Evolutionary conservation across 2,329 filamentous ascomycete genomes (phyloP), one percentile per base, ranked within the genome.

Genomic region (Botryotinia globosa): DNA sequence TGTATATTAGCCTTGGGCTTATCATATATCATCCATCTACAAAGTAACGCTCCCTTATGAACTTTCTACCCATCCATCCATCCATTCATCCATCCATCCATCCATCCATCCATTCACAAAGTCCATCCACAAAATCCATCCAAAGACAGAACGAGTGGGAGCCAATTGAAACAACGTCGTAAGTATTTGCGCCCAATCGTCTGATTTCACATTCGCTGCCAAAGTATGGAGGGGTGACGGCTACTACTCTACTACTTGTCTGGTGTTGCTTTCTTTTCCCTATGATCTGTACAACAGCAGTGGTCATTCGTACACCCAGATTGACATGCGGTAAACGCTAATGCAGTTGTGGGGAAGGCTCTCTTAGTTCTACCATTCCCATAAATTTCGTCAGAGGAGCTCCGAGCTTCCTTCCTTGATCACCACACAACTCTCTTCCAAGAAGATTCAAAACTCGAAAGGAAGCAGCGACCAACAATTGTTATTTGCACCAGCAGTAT

Each of bases 361-460:
- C 64, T 39, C 51, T 37, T 66, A 51, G 45, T 67, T 67, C 64
- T 67, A 39, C 25, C 39, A 51, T 54, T 54, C 48, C 64, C 64
- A 67, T 67, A 67, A 67, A 67, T 67, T 56, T 67, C 64, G 64
- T 67, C 64, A 67, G 64, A 67, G 64, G 34, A 54, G 64, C 25
- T 29, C 64, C 64, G 64, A 67, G 45, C 64, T 73, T 56, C 54
- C 45, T 68, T 59, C 70, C 68, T 51, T 66, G 62, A 64, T 66
- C 64, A 54, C n/a, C 64, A 51, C 25, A 29, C 51, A 54, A 51
- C 56, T 45, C 39, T 34, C 61, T 62, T 25, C 20, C 64, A 66
- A 66, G 64, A 54, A 66, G 32, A 39, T 14, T 48, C 42, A 32
- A 34, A 32, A 29, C 22, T 32, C 42, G 32, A 34, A 2, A 29